These are phyloP conservation scores for Metarhizium sp. DNA, from an alignment of 2,329 filamentous ascomycete species.

Conservation along the genomic window DNA sequence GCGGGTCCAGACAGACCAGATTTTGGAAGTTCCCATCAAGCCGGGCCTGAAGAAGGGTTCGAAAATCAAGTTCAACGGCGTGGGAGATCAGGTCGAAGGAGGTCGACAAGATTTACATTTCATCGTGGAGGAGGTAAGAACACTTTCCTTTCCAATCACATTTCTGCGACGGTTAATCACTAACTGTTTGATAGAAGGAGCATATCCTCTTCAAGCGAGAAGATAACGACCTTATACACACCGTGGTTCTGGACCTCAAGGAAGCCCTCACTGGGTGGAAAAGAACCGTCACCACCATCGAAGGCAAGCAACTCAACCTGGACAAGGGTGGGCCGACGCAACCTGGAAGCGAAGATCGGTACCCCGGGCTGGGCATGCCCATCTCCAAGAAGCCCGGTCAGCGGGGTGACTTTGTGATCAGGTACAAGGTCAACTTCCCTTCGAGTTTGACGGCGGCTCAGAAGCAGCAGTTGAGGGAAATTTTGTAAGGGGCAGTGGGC, in stretches of 20 bases:
- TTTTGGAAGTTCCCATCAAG: conserved; percentile 92
- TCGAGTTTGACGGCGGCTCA: conserved; percentile 64
- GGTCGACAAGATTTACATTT: conserved; percentile 94
- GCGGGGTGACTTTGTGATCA: conserved; percentile 80
- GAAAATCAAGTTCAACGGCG: conserved; percentile 96
- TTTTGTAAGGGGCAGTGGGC: conserved; percentile 42
- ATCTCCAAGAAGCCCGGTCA: conserved; percentile 80
- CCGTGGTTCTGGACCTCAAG: conserved; percentile 76
- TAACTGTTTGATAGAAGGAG: conserved; percentile 54
- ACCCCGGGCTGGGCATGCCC: conserved; percentile 86
- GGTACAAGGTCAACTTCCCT: conserved; percentile 90
- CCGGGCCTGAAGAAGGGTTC: conserved; percentile 90
- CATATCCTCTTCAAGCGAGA: conserved; percentile 79
- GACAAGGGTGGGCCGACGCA: conserved; percentile 77
- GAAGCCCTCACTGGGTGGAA: conserved; percentile 93
- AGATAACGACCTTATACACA: conserved; percentile 76
- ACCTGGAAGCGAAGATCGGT: conserved; percentile 72
- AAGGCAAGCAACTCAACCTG: conserved; percentile 74
- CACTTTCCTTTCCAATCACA: no score
- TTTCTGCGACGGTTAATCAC: neutral
- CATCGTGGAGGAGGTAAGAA: conserved; percentile 79
- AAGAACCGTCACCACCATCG: conserved; percentile 85
- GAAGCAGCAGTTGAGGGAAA: conserved; percentile 72
- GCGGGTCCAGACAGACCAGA: conserved; percentile 76
- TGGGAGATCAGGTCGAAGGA: conserved; percentile 96